These are phyloP conservation scores for Dipteronia sinensis DNA, from an alignment of 345 rosid species.

Conservation along the genomic window DNA sequence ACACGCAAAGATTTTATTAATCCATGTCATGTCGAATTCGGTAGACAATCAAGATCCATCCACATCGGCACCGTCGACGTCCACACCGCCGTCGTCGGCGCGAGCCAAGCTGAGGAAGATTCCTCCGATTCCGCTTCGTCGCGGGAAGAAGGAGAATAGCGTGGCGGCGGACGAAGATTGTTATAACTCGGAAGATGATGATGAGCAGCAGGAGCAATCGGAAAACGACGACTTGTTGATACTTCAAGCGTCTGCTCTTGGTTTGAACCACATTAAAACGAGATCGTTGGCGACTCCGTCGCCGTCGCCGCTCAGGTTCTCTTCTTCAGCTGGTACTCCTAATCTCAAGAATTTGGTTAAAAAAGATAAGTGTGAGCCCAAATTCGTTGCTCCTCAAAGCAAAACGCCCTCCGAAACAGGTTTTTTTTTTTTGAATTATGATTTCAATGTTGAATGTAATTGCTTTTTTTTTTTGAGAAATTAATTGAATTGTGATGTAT, in stretches of 20 bases:
- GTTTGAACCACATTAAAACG: conserved; percentile 78
- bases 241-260: conserved; percentile 60
- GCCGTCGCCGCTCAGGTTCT: conserved; percentile 60
- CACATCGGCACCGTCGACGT: conserved; percentile 14
- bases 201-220: conserved; percentile 1
- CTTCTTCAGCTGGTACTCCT: conserved; percentile 42
- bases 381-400: conserved; percentile 5
- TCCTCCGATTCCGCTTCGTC: conserved; percentile 55
- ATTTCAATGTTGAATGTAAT: no score
- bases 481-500: not conserved
- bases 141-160: conserved; percentile 21
- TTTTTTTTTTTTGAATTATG: no score
- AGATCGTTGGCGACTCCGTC: conserved; percentile 44
- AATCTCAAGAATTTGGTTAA: conserved; percentile 17
- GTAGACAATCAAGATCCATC: conserved; percentile 29
- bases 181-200: not conserved
- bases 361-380: conserved; percentile 27
- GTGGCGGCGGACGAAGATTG: not conserved
- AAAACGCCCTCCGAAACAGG: conserved; percentile 11
- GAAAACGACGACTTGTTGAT: conserved; percentile 36
- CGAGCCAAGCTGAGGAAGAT: conserved; percentile 63
- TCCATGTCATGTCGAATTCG: conserved; percentile 44
- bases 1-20: conserved; percentile 2
- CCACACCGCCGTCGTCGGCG: conserved; percentile 27
- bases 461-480: not conserved